phyloP scores from a whole-genome alignment of 2,329 filamentous ascomycete species.

The Verticillium isaacii region DNA sequence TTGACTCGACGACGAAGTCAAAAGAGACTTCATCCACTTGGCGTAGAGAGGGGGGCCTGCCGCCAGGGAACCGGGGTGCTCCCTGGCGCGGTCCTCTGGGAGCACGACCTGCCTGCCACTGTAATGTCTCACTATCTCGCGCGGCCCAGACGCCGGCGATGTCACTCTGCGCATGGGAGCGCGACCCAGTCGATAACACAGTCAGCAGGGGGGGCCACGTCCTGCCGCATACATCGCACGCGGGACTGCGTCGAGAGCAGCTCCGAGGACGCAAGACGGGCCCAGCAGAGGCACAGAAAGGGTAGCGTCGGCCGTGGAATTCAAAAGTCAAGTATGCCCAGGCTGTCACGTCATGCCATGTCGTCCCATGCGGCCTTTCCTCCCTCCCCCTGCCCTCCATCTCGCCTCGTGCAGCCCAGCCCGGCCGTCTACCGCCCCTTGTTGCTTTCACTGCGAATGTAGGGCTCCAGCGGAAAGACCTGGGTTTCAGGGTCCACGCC shows the following conservation, averaged over 20 bases:
- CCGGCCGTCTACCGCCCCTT: neutral
- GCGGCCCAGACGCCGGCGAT: neutral
- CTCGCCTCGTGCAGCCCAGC: neutral
- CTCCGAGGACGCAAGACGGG: neutral
- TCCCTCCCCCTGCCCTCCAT: neutral
- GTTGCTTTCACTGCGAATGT: conserved; percentile 19
- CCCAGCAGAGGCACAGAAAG: no score
- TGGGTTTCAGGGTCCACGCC: conserved; percentile 45
- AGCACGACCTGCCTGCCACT: neutral
- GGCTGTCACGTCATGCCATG: neutral
- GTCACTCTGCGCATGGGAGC: neutral
- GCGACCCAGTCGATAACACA: neutral
- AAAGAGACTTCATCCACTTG: neutral
- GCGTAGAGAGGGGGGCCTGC: neutral
- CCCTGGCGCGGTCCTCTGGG: neutral
- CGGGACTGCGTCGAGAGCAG: neutral
- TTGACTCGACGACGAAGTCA: neutral
- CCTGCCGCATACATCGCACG: neutral
- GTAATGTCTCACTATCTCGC: neutral
- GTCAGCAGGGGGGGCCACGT: neutral
- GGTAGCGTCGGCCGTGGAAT: neutral
- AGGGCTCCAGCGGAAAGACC: conserved; percentile 52
- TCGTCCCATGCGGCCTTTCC: neutral
- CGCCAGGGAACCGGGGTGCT: neutral
- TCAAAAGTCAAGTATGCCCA: neutral